phyloP scores from a whole-genome alignment of 2,329 filamentous ascomycete genomes.

The Boeremia exigua region DNA sequence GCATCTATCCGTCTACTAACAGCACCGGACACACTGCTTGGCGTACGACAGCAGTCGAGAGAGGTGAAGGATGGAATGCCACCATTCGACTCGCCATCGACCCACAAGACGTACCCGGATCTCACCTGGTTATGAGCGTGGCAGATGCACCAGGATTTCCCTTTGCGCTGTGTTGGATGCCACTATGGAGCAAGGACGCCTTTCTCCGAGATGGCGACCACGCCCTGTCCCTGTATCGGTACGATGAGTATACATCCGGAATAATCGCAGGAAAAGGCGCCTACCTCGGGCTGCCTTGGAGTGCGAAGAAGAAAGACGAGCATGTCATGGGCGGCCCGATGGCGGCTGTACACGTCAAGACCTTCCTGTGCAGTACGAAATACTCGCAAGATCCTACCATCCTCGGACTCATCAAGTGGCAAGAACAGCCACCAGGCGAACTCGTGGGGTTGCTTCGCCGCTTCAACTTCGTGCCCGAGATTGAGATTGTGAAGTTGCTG shows the following conservation, averaged over 20 bases:
- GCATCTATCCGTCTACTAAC: conserved; percentile 87
- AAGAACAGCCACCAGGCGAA: conserved; percentile 72
- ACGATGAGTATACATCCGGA: conserved; percentile 88
- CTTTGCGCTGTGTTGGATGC: conserved; percentile 91
- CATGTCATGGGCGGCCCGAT: conserved; percentile 73
- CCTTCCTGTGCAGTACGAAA: conserved; percentile 90
- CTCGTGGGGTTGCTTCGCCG: conserved; percentile 78
- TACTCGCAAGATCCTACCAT: conserved; percentile 93
- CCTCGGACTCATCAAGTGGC: conserved; percentile 85
- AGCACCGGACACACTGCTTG: conserved; percentile 79
- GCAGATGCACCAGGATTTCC: conserved; percentile 85
- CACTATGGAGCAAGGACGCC: conserved; percentile 88
- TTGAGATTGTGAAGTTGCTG: conserved; percentile 94
- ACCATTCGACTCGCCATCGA: conserved; percentile 82
- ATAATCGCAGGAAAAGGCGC: conserved; percentile 77
- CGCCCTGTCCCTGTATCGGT: conserved; percentile 81
- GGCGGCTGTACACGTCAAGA: conserved; percentile 78
- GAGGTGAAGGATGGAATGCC: conserved; percentile 85
- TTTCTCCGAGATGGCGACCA: conserved; percentile 88
- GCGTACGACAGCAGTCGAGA: conserved; percentile 81
- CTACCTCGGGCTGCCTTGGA: conserved; percentile 86
- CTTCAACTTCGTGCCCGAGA: conserved; percentile 92
- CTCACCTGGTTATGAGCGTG: conserved; percentile 88
- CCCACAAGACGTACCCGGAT: conserved; percentile 77
- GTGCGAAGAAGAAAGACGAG: conserved; percentile 74